Conservation (phyloP, 805 yeast species). For the Ascoidea tarda region DNA sequence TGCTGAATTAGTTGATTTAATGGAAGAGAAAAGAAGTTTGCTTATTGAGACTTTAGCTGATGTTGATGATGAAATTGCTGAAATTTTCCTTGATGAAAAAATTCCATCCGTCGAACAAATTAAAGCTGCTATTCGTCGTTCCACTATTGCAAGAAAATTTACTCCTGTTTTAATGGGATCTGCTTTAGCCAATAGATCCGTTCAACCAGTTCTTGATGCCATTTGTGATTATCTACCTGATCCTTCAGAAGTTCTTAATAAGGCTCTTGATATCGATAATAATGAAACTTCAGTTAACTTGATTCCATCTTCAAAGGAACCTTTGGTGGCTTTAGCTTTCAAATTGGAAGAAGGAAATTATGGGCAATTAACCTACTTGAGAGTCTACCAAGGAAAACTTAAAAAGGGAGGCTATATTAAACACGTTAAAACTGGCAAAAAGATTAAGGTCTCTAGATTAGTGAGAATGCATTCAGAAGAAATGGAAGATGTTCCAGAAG, state of each 20-base stretch:
- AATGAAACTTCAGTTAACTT: slow-evolving; percentile 59
- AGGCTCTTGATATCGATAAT: slow-evolving; percentile 64
- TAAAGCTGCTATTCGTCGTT: slow-evolving; percentile 78
- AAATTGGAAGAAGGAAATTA: slow-evolving; percentile 96
- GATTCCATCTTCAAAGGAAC: slow-evolving; percentile 56
- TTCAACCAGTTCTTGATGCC: slow-evolving; percentile 87
- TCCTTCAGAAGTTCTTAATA: slow-evolving; percentile 86
- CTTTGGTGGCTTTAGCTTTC: slow-evolving; percentile 96
- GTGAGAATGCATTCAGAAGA: slow-evolving; percentile 98
- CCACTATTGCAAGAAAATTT: slow-evolving; percentile 90
- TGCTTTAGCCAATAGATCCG: slow-evolving; percentile 91
- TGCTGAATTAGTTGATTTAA: slow-evolving; percentile 62
- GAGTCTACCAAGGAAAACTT: slow-evolving; percentile 93
- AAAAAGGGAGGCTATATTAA: slow-evolving; percentile 82
- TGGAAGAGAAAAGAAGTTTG: slow-evolving; percentile 76
- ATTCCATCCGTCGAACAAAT: slow-evolving; percentile 80
- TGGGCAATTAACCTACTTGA: slow-evolving; percentile 93
- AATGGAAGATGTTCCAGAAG: slow-evolving; percentile 95
- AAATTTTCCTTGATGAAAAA: slow-evolving; percentile 77
- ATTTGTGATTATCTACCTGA: slow-evolving; percentile 70
- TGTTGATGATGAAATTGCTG: slow-evolving; percentile 96
- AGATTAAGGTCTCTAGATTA: slow-evolving; percentile 81
- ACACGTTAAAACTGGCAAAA: slow-evolving; percentile 86
- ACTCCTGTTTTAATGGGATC: slow-evolving; percentile 99
- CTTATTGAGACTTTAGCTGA: slow-evolving; percentile 93